Evolutionary conservation across 2,329 filamentous ascomycete species (phyloP).

Genomic region (Pseudogymnoascus sp.): DNA sequence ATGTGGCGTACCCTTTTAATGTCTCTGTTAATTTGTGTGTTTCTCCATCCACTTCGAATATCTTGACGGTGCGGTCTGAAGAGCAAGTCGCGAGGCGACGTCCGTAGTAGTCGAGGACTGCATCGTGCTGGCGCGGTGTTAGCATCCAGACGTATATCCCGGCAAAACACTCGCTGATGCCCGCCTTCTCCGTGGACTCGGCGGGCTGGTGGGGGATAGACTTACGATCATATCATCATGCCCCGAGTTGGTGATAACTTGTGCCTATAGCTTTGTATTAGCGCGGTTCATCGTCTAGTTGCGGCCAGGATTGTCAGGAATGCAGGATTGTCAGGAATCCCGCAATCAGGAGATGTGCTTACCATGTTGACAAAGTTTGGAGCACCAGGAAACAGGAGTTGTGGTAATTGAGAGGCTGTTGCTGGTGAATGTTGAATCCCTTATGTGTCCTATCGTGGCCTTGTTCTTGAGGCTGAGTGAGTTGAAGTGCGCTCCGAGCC

Average conservation of each 20-base stretch:
- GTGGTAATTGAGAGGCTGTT: neutral
- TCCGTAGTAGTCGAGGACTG: slow-evolving; percentile 97
- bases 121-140: slow-evolving; percentile 65
- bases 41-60: slow-evolving; percentile 95
- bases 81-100: slow-evolving; percentile 93
- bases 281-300: neutral
- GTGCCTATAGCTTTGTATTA: slow-evolving; percentile 42
- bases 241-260: slow-evolving; percentile 75
- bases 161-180: neutral
- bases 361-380: slow-evolving; percentile 3
- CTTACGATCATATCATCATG: slow-evolving; percentile 99
- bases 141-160: slow-evolving; percentile 15
- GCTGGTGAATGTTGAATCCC: neutral
- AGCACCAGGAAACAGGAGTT: neutral
- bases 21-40: slow-evolving; percentile 85
- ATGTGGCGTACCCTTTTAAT: slow-evolving; percentile 68
- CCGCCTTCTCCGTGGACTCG: neutral
- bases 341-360: neutral
- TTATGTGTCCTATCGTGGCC: slow-evolving; percentile 7
- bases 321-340: neutral
- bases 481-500: neutral
- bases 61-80: slow-evolving; percentile 97
- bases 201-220: slow-evolving; percentile 23
- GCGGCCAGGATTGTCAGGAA: neutral
- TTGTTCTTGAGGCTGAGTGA: slow-evolving; percentile 8